Evolutionary conservation across 2,329 filamentous ascomycete genomes (phyloP), one percentile per base, ranked within the genome.

Genomic region (Pseudogymnoascus sp.): DNA sequence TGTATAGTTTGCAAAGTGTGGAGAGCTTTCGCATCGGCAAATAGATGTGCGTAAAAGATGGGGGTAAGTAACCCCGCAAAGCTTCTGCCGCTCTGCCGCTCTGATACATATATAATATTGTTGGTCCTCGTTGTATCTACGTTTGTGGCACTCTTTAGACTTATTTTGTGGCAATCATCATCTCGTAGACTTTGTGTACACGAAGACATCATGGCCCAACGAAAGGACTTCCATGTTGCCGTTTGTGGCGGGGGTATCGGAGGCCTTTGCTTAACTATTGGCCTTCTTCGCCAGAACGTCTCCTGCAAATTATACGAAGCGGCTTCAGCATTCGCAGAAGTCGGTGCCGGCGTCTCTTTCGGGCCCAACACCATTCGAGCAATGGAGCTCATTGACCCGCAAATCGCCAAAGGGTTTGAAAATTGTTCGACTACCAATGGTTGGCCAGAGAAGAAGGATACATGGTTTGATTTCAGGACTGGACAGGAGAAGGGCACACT

Each of bases 171-270:
- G 8, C 5, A 48, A 48, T 25, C 43, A 48, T 25, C 13, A 48
- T 25, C 19, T 48, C 6, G 13, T 48, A 25, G 43, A 48, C 11
- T 48, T 48, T 48, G 43, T 25, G 2, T 13, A 48, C 21, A 48
- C 6, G 21, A 23, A 25, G 21, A 48, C 13, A 48, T 14, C 43
- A 48, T 48, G 43, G 11, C 25, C 25, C 28, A 34, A 25, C 43
- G 43, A 48, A 71, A 71, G 37, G 66, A 69, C 25, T 73, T 71
- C 61, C 71, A 73, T 48, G 60, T 74, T 21, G 72, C 72, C 4
- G 68, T 74, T n/a, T 70, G 69, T 36, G 71, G 72, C 19, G 71
- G 71, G 21, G 71, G 72, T 8, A 73, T 73, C 10, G 72, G 71
- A 48, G 71, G 72, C 6, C 66, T 74, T 6, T 69, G 67, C 51